phyloP scores from a whole-genome alignment of 1,139 yeast species.

The Diutina rugosa region DNA sequence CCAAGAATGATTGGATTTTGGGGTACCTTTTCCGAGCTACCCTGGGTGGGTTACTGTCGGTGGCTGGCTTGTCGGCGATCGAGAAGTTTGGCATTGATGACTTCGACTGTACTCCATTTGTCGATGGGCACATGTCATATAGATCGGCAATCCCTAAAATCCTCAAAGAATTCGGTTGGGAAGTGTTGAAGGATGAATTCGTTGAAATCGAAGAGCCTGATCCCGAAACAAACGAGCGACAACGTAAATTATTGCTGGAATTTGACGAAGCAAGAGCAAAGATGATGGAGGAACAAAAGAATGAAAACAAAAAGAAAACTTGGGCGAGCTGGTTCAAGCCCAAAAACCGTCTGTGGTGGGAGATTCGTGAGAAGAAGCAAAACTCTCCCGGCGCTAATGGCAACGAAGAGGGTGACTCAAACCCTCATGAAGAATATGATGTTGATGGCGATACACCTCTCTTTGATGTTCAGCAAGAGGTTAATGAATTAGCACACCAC shows the following conservation, averaged over 20 bases:
- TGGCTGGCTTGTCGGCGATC: constrained; percentile 80
- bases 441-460: constrained; percentile 10
- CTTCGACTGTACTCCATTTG: constrained; percentile 72
- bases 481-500: constrained; percentile 18
- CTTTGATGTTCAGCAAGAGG: constrained; percentile 35
- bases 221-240: constrained; percentile 73
- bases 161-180: constrained; percentile 58
- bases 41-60: constrained; percentile 81
- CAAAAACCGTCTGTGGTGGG: constrained; percentile 85
- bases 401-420: constrained; percentile 1
- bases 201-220: constrained; percentile 95
- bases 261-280: constrained; percentile 75
- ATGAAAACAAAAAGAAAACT: constrained; percentile 16
- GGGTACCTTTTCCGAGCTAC: constrained; percentile 95
- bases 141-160: constrained; percentile 86
- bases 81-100: constrained; percentile 62
- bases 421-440: constrained; percentile 3
- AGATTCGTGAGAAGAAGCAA: constrained; percentile 17
- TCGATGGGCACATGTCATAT: constrained; percentile 95
- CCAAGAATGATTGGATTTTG: constrained; percentile 89
- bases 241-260: constrained; percentile 67
- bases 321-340: constrained; percentile 66
- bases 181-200: constrained; percentile 79
- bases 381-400: constrained; percentile 3
- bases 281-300: constrained; percentile 25